Percentiles rank a stretch among this genome's conserved stretches.
These are phyloP conservation scores for Ploettnerulaceae sp. DNA, from an alignment of 2,329 filamentous ascomycete genomes.

Conservation along the genomic window DNA sequence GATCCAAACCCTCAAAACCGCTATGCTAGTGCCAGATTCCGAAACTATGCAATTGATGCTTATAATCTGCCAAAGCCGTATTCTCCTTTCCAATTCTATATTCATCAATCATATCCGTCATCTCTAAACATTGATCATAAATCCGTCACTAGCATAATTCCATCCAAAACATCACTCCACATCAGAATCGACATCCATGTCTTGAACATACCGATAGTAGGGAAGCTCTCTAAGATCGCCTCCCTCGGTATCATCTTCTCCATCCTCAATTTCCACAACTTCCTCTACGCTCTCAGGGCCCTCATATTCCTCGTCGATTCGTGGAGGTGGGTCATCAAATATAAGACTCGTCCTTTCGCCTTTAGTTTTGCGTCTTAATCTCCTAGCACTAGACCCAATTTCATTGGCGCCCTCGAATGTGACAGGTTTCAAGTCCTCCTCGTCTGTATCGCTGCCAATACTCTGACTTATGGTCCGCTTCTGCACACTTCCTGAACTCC, in stretches of 20 bases:
- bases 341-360: conserved; percentile 31
- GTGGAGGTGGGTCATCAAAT: conserved; percentile 34
- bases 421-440: conserved; percentile 32
- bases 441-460: conserved; percentile 34
- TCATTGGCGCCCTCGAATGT: conserved; percentile 31
- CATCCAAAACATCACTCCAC: conserved; percentile 18
- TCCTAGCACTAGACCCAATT: conserved; percentile 31
- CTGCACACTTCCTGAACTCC: conserved; percentile 30
- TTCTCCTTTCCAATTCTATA: conserved; percentile 7
- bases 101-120: conserved; percentile 16
- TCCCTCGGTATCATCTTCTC: conserved; percentile 18
- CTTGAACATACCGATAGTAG: conserved; percentile 28
- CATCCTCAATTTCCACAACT: conserved; percentile 25
- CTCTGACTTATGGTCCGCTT: conserved; percentile 33
- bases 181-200: conserved; percentile 31
- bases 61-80: conserved; percentile 6
- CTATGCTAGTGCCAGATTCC: conserved; percentile 17
- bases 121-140: conserved; percentile 7
- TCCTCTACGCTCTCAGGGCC: conserved; percentile 32
- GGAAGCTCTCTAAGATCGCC: conserved; percentile 24
- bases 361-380: conserved; percentile 31
- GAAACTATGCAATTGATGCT: conserved; percentile 19
- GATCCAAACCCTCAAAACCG: conserved; percentile 7
- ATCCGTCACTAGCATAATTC: conserved; percentile 4
- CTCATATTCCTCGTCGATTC: conserved; percentile 34